Evolutionary conservation across 2,329 filamentous ascomycete genomes (phyloP), one percentile per base, ranked within the genome.

Genomic region (Pseudocercospora eumusae): DNA sequence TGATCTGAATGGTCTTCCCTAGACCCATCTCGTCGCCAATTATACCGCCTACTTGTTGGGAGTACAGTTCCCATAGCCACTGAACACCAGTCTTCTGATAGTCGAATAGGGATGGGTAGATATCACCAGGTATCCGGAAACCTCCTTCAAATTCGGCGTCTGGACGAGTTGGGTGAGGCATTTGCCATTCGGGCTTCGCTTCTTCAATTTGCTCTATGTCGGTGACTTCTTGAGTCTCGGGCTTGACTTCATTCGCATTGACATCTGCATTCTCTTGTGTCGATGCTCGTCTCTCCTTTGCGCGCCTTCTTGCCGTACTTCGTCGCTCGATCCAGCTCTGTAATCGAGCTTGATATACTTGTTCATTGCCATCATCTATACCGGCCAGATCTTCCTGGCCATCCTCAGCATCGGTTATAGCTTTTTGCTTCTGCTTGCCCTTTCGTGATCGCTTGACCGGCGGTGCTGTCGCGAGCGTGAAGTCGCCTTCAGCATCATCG

Each of bases 1-100:
- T 90, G 50, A 87, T 82, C 71, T 91, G 88, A 25, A 91, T 89
- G 1, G 95, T 99, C 78, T 99, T 99, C 3, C 95, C 95, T n/a
- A 99, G 80, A 0, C 96, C 95, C 95, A 99, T 99, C 76, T 99
- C 95, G 72, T 99, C 95, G 5, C 93, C 95, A 42, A 99, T 85
- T 58, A 99, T 98, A 2, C 95, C 95, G 23, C 95, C 95, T 4
- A 96, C 92, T 64, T 89, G 86, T 74, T 97, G 92, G 60, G 88
- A 86, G 74, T 96, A 93, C 2, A 99, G 81, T 75, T 99, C 93
- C 75, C 92, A 92, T 6, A 99, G 83, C 95, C 95, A 99, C 73
- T 96, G 90, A 3, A 99, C 92, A 3, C 93, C 93, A 0, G 92
- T 97, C 76, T 96, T 97, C 72, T 99, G 95, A 69, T 99, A 99